Percentiles rank a stretch among this genome's conserved stretches.
Conservation (phyloP, 2,329 filamentous ascomycete genomes). For the Nothophaeocryptopus gaeumannii region DNA sequence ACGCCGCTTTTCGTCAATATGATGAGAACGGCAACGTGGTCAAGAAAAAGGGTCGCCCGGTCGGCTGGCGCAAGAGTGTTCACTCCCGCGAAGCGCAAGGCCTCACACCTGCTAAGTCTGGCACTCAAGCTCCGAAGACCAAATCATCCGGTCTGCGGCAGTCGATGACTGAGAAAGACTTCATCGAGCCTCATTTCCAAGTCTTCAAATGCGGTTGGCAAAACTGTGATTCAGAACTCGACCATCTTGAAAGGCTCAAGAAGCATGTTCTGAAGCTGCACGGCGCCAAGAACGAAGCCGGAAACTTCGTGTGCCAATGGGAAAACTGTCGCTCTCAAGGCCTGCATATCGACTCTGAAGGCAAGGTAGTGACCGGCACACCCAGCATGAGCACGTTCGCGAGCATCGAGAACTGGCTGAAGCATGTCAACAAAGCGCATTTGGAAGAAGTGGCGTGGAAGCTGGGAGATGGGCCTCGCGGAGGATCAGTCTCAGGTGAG, state of each 20-base stretch:
- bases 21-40: constrained; percentile 35
- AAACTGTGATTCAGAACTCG: constrained; percentile 56
- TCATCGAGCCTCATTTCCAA: constrained; percentile 36
- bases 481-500: constrained; percentile 55
- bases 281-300: constrained; percentile 35
- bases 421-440: constrained; percentile 54
- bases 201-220: constrained; percentile 60
- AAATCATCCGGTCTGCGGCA: constrained; percentile 19
- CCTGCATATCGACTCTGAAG: constrained; percentile 22
- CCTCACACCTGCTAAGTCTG: constrained; percentile 23
- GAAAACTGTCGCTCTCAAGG: constrained; percentile 36
- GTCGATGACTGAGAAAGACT: constrained; percentile 8
- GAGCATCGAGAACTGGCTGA: constrained; percentile 43
- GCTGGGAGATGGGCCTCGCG: constrained; percentile 58
- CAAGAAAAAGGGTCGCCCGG: constrained; percentile 48
- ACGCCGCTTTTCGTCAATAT: constrained; percentile 41
- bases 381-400: constrained; percentile 35
- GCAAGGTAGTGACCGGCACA: constrained; percentile 24
- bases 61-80: constrained; percentile 50
- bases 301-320: constrained; percentile 48
- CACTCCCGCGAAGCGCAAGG: constrained; percentile 40
- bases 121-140: constrained; percentile 4
- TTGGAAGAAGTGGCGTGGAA: constrained; percentile 55
- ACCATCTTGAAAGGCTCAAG: constrained; percentile 59
- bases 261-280: constrained; percentile 60